phyloP scores from a whole-genome alignment of 768 basidiomycete species.

The Melanogaster broomeanus region DNA sequence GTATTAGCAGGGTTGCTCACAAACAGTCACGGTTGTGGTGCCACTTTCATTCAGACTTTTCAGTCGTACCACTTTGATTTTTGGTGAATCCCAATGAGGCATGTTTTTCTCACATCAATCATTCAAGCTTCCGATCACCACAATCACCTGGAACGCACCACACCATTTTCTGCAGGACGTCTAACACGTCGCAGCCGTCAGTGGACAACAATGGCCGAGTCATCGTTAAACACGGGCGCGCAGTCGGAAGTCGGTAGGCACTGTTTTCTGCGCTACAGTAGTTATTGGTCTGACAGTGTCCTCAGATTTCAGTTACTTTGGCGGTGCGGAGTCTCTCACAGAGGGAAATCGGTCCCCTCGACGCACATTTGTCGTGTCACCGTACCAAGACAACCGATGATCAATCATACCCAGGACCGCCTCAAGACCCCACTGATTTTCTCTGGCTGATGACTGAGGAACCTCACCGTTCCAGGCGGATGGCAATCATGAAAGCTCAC shows the following conservation, averaged over 20 bases:
- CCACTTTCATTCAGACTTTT: no score
- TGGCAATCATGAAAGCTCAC: constrained; percentile 91
- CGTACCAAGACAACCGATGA: constrained; percentile 42
- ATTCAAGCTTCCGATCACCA: not conserved
- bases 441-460: constrained; percentile 98
- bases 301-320: constrained; percentile 76
- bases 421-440: constrained; percentile 83
- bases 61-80: constrained; percentile 26
- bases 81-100: constrained; percentile 9
- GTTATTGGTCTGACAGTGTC: not conserved
- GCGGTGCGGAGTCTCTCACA: constrained; percentile 76
- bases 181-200: not conserved
- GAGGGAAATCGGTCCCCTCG: constrained; percentile 55
- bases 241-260: constrained; percentile 20
- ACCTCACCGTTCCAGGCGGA: constrained; percentile 86
- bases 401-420: constrained; percentile 47
- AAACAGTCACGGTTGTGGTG: no score
- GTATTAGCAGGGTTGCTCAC: no score
- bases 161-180: not conserved
- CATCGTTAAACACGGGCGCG: constrained; percentile 1
- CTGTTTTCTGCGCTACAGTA: not conserved
- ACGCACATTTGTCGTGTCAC: constrained; percentile 49
- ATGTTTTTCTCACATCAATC: constrained; percentile 25
- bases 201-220: constrained; percentile 14
- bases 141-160: no score